Percentiles rank a stretch among this genome's conserved stretches.
phyloP scores from a whole-genome alignment of 2,329 filamentous ascomycete species.

The Monilinia laxa region DNA sequence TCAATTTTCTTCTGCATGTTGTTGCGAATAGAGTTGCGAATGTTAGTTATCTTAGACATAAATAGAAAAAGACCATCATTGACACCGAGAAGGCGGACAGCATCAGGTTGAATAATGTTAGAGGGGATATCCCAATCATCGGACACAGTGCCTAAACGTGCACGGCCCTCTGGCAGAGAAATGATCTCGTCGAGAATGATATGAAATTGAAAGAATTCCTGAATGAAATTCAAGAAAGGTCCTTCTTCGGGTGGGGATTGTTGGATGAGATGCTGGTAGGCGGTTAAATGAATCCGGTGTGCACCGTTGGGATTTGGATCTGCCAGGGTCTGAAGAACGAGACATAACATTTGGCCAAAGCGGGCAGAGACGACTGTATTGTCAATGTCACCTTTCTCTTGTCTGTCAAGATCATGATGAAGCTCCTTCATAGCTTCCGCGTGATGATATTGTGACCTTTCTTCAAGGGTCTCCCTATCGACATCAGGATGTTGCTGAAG shows the following conservation, averaged over 20 bases:
- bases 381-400: constrained; percentile 43
- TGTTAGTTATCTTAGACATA: constrained; percentile 74
- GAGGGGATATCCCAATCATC: constrained; percentile 35
- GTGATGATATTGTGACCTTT: constrained; percentile 57
- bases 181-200: constrained; percentile 64
- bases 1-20: constrained; percentile 63
- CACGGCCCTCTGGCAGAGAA: constrained; percentile 44
- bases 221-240: constrained; percentile 69
- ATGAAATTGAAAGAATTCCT: constrained; percentile 84
- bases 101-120: constrained; percentile 33
- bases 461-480: constrained; percentile 48
- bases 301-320: constrained; percentile 61
- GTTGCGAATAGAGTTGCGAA: constrained; percentile 71
- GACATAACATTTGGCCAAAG: constrained; percentile 63
- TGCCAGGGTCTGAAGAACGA: constrained; percentile 57
- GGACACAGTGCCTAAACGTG: constrained; percentile 32
- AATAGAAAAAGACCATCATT: constrained; percentile 78
- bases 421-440: constrained; percentile 55
- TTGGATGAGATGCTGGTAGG: constrained; percentile 70
- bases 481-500: constrained; percentile 52
- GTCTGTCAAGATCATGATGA: constrained; percentile 45
- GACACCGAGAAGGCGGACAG: constrained; percentile 67
- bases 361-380: constrained; percentile 53
- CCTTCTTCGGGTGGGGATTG: constrained; percentile 61
- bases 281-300: constrained; percentile 77